Percentiles rank a stretch among this genome's conserved stretches.
Evolutionary conservation across 2,329 filamentous ascomycete genomes (phyloP).

Genomic region (Cladosporium sp.): DNA sequence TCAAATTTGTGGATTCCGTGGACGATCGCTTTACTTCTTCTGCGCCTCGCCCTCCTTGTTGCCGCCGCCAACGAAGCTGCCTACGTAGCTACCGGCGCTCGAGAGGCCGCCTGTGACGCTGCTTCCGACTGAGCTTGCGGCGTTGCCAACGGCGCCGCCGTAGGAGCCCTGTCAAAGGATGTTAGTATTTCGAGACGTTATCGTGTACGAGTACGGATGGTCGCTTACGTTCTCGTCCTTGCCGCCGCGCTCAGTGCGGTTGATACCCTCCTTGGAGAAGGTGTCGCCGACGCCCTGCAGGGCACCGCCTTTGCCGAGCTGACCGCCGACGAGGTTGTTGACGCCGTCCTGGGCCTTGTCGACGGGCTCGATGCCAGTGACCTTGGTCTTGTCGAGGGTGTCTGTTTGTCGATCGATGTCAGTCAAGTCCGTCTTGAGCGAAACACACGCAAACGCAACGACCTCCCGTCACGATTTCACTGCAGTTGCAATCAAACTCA

Average conservation of each 20-base stretch:
- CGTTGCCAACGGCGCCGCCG: constrained; percentile 38
- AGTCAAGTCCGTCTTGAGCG: not conserved
- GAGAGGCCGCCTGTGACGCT: constrained; percentile 33
- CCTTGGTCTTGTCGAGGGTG: constrained; percentile 66
- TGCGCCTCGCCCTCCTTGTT: constrained; percentile 32
- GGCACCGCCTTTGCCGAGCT: constrained; percentile 68
- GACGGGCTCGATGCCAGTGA: constrained; percentile 66
- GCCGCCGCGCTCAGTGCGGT: constrained; percentile 63
- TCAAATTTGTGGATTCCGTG: not conserved
- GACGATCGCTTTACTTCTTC: constrained; percentile 11
- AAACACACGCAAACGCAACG: not conserved
- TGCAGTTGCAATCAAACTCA: constrained; percentile 37
- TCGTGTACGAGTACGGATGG: not conserved
- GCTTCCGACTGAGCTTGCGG: constrained; percentile 31
- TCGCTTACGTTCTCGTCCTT: constrained; percentile 52
- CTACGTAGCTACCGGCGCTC: constrained; percentile 36
- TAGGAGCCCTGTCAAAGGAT: constrained; percentile 48
- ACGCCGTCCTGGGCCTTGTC: constrained; percentile 69
- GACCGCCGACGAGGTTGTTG: constrained; percentile 61
- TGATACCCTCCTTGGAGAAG: constrained; percentile 64
- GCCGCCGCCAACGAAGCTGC: constrained; percentile 34
- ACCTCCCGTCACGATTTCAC: too few relatives aligned
- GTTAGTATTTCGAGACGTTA: not conserved
- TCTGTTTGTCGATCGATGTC: constrained; percentile 46
- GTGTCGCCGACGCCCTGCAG: constrained; percentile 64